phyloP scores from a whole-genome alignment of 73 alveolate genomes.

The Paramecium primaurelia region DNA sequence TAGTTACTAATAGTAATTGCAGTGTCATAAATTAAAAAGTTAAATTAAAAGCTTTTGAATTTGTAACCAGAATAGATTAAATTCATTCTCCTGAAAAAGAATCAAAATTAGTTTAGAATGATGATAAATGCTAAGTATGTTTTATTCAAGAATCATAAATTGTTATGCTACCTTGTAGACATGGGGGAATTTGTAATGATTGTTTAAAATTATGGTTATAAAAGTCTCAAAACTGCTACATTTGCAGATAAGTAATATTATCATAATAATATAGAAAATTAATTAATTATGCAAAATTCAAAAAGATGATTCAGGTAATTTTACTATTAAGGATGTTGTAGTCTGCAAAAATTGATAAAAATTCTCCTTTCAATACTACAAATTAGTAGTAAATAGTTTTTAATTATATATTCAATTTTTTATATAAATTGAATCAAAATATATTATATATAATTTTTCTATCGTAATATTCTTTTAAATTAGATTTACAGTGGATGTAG shows the following conservation, averaged over 20 bases:
- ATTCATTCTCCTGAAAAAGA: background rate
- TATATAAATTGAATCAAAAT: background rate
- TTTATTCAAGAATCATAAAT: background rate
- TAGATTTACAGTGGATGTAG: background rate
- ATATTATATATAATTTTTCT: background rate
- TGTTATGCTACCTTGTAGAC: constrained; percentile 17
- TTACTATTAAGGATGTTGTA: background rate
- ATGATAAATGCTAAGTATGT: constrained; percentile 5
- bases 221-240: background rate
- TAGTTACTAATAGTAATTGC: background rate
- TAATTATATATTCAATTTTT: too few species aligned
- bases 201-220: background rate
- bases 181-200: constrained; percentile 30
- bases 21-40: background rate
- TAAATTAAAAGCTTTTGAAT: constrained; percentile 27
- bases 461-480: background rate
- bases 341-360: background rate
- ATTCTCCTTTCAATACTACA: background rate
- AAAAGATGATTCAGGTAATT: background rate
- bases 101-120: background rate
- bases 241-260: background rate
- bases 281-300: background rate
- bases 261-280: background rate
- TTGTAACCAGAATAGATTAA: background rate
- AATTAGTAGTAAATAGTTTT: background rate